Percentiles rank a stretch among this genome's conserved stretches.
These are phyloP conservation scores for Penicillium decumbens DNA, from an alignment of 2,329 filamentous ascomycete genomes.

Conservation along the genomic window DNA sequence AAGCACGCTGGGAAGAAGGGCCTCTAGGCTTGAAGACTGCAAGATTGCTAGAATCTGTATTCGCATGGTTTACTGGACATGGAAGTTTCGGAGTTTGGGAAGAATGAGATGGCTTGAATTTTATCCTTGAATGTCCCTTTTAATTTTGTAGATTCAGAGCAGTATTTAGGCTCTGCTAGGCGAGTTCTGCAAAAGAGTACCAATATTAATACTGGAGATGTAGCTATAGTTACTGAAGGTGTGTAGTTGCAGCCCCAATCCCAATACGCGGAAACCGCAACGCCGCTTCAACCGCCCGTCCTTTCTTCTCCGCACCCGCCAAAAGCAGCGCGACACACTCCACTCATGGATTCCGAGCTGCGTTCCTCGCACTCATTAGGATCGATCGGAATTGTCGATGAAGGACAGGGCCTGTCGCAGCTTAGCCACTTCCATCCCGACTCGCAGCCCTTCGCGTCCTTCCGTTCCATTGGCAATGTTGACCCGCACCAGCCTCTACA, in stretches of 20 bases:
- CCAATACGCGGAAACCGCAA: constrained; percentile 5
- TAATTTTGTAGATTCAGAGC: background rate
- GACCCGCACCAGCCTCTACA: constrained; percentile 16
- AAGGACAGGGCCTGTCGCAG: constrained; percentile 22
- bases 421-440: constrained; percentile 21
- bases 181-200: background rate
- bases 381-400: constrained; percentile 19
- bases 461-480: constrained; percentile 25
- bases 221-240: background rate
- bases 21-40: constrained; percentile 1
- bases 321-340: constrained; percentile 29
- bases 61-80: background rate
- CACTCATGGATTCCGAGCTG: constrained; percentile 28
- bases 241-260: background rate
- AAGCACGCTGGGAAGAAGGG: constrained; percentile 39
- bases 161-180: background rate
- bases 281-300: constrained; percentile 27
- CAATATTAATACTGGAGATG: background rate
- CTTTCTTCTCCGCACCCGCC: constrained; percentile 16
- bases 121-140: background rate
- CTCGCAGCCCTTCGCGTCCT: constrained; percentile 26
- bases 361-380: constrained; percentile 17
- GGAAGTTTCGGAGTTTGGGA: background rate
- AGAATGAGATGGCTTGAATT: background rate
- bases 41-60: too few relatives aligned